Percentiles rank a stretch among this genome's conserved stretches.
phyloP scores from a whole-genome alignment of 139 green algal genomes.

The Tetradesmus lagerheimii region DNA sequence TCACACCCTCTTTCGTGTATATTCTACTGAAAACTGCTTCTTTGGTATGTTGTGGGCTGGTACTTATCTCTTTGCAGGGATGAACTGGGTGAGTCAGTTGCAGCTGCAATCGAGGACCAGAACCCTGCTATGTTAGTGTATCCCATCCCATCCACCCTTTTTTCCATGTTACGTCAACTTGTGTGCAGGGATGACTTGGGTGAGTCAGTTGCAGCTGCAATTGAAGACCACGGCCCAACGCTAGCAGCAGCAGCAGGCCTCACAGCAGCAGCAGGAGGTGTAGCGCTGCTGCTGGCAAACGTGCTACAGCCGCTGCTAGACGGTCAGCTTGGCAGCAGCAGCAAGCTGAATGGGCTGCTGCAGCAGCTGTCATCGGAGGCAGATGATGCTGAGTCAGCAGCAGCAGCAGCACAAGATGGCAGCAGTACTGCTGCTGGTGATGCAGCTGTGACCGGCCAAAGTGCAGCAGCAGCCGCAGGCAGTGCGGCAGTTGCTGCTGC shows the following conservation, averaged over 20 bases:
- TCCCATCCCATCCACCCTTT: no score
- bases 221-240: constrained; percentile 2
- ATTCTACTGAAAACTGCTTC: no score
- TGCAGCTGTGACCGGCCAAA: neutral
- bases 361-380: neutral
- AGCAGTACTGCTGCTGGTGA: neutral
- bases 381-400: neutral
- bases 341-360: constrained; percentile 25
- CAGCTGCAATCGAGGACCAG: constrained; percentile 2
- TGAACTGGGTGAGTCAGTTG: neutral
- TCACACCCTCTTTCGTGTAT: no score
- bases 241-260: constrained; percentile 1
- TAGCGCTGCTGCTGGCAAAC: neutral
- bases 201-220: neutral
- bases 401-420: neutral
- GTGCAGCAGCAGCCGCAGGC: neutral
- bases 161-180: no score
- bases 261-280: constrained; percentile 31
- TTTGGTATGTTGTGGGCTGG: no score
- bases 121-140: no score
- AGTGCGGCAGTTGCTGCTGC: neutral
- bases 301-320: constrained; percentile 29
- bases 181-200: neutral
- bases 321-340: constrained; percentile 41
- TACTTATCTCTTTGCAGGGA: neutral